Base-by-base conservation (phyloP, 2,329 filamentous ascomycete species). In the Aureobasidium uvarum region DNA sequence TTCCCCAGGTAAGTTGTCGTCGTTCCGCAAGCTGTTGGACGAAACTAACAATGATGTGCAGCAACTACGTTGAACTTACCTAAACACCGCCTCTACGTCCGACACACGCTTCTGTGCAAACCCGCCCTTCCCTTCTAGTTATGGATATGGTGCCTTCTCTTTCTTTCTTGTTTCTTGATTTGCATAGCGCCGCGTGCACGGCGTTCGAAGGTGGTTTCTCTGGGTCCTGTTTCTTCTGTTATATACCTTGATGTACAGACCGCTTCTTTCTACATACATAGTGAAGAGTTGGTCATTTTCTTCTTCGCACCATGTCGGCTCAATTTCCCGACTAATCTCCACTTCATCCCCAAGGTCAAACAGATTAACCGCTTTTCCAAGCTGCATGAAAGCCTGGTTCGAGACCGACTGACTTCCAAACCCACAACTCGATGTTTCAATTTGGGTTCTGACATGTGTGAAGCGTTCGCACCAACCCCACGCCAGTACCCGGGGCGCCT, bases 1-100 rank as follows among this genome's bases (percentile, higher is more conserved):
- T 99, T 99, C 78, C 95, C 95, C 0, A 95, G 91, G 84, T 86
- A 79, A 69, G 80, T 73, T 28, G 11, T 20, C 20, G 25, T 39
- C 48, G 45, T 58, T 43, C n/a, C 28, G 39, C 36, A 20, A 11
- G 10, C 20, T 39, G 7, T 11, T 23, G 20, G 46, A 45, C 48
- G 23, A 4, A 23, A 14, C 64, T 66, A n/a, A 66, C 48, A 48
- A 39, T 31, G 20, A 8, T 48, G 11, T 38, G 45, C 36, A 69
- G 68, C 46, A 75, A 75, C 68, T 75, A 75, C 54, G 73, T 75
- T 31, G 71, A 75, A 66, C 64, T 73, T 18, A 65, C 66, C 10
- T 68, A 62, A 58, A 14, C 18, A 28, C 13, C 52, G 8, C 23
- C 56, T 23, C 45, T 41, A 51, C 18, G 45, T 16, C 46, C 39